These are phyloP conservation scores for Lecanicillium sp. DNA, from an alignment of 2,329 filamentous ascomycete genomes.

Conservation along the genomic window DNA sequence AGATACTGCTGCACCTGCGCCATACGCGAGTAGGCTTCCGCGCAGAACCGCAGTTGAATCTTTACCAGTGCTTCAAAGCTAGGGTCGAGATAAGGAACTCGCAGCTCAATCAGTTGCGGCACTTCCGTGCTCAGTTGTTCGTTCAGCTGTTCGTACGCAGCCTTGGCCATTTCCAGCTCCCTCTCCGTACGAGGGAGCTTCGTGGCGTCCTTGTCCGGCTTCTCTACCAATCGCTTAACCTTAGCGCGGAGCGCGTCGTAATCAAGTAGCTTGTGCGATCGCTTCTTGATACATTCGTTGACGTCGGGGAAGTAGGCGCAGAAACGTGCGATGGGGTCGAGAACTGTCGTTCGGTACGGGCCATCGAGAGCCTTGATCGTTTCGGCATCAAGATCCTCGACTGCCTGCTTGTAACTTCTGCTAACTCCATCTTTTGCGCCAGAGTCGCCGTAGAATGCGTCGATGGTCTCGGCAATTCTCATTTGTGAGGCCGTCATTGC, in stretches of 20 bases:
- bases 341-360: conserved; percentile 86
- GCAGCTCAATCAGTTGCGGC: conserved; percentile 91
- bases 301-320: conserved; percentile 98
- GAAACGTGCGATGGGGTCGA: conserved; percentile 92
- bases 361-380: conserved; percentile 98
- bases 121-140: conserved; percentile 90
- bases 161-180: conserved; percentile 90
- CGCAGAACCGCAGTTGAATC: conserved; percentile 95
- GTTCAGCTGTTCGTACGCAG: conserved; percentile 92
- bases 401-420: conserved; percentile 95
- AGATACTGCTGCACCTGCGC: conserved; percentile 98
- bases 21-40: conserved; percentile 95
- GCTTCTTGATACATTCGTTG: conserved; percentile 99
- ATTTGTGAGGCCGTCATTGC: conserved; percentile 99
- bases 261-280: conserved; percentile 95
- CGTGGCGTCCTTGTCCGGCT: conserved; percentile 96
- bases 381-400: conserved; percentile 94
- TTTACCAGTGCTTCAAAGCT: conserved; percentile 97
- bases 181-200: conserved; percentile 95
- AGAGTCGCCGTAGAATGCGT: conserved; percentile 96
- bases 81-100: conserved; percentile 94
- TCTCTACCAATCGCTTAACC: conserved; percentile 94
- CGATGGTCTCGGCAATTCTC: conserved; percentile 98
- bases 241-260: conserved; percentile 94
- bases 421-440: conserved; percentile 93